Evolutionary conservation across 139 green algal genomes (phyloP), one percentile per base, ranked within the genome.

Genomic region (Chlorella sp.): DNA sequence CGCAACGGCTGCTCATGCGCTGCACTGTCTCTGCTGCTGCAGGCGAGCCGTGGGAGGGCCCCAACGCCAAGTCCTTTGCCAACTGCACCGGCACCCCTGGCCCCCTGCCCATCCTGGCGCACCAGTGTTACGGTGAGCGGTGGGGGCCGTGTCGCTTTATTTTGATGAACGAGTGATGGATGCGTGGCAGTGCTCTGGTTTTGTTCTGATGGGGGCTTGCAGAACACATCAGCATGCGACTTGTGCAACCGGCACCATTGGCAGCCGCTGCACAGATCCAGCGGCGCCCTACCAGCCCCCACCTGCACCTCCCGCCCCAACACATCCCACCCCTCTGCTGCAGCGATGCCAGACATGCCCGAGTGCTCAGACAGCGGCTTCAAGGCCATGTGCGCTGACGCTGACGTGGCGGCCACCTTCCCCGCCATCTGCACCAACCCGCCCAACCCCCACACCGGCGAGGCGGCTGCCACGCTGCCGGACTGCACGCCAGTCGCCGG

Each of bases 361-460:
- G 72, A 79, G 44, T 79, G 72, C 47, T 26, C 15, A 3, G 28
- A 28, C 28, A 79, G 38, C 44, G 72, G 72, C 28, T 65, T 79
- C 44, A 38, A 26, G 17, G 44, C 44, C 72, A 65, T 79, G 44
- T 79, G 72, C 44, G 32, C n/a, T 15, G n/a, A 41, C 23, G 44
- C 72, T n/a, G 72, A 79, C 18, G 72, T 64, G 44, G 44, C 44
- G 30, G 72, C 39, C 44, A 79, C n/a, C n/a, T 79, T 79, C 72
- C 44, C 72, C 17, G n/a, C 39, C 47, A 51, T 79, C 28, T 79
- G 72, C 20, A 44, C 39, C 6, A 51, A 64, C 25, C 44, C 72
- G 4, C 70, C 70, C 39, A 78, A 78, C 70, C 70, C 70, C 7
- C 51, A 60, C 51, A 60, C 51, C 51, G 51, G 51, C 11, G 51